Conservation (phyloP, 345 rosid species). For the Melaleuca quinquenervia region DNA sequence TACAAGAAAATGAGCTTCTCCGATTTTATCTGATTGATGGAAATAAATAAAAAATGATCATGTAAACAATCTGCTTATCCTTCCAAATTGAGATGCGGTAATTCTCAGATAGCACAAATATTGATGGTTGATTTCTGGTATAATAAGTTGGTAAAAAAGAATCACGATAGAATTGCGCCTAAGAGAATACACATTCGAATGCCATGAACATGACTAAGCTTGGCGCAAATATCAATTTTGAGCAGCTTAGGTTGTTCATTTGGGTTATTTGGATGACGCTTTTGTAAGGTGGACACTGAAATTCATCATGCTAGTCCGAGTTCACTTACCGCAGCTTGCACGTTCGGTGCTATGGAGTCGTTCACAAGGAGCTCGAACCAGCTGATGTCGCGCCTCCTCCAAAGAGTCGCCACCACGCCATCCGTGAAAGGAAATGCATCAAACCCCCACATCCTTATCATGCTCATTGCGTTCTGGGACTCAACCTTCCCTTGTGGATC, state of each 20-base stretch:
- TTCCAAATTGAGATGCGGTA: background rate
- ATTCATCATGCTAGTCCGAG: background rate
- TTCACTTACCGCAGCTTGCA: background rate
- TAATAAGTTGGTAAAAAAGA: background rate
- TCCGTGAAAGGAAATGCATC: conserved; percentile 69
- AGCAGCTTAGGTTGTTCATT: background rate
- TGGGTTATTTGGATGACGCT: background rate
- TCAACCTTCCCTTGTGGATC: conserved; percentile 71
- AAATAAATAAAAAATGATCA: background rate
- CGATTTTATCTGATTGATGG: background rate
- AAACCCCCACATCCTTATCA: conserved; percentile 85
- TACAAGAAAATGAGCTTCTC: conserved; percentile 2
- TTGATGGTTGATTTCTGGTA: no score
- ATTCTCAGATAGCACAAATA: no score
- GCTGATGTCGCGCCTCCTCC: conserved; percentile 16
- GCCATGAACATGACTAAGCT: background rate
- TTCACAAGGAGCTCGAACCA: conserved; percentile 3
- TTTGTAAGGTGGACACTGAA: background rate
- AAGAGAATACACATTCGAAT: background rate
- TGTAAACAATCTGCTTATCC: background rate
- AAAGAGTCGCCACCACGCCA: conserved; percentile 39
- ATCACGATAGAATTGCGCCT: background rate
- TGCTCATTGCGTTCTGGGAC: conserved; percentile 63
- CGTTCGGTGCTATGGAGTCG: background rate
- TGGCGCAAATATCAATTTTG: background rate